A percentile compares a stretch with the other conserved stretches of the same genome.
Evolutionary conservation across 306 rosid species (phyloP).

Genomic region (Abrus precatorius): DNA sequence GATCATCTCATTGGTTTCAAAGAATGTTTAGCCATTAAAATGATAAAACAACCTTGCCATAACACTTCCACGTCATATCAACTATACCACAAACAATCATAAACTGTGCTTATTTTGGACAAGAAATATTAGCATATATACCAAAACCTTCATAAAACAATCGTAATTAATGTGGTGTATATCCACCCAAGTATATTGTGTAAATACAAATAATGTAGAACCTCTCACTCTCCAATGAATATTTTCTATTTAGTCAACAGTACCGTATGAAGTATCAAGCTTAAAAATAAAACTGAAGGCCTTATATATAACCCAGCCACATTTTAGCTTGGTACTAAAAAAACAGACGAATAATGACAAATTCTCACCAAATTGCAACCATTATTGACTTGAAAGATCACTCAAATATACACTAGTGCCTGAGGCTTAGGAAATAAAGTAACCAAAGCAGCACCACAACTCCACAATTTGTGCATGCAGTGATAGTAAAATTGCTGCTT

Average conservation of each 20-base stretch:
- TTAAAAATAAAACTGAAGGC: constrained; percentile 7
- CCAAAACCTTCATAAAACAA: constrained; percentile 43
- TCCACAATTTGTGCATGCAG: constrained; percentile 13
- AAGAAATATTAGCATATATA: background rate
- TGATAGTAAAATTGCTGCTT: constrained; percentile 28
- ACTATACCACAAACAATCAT: background rate
- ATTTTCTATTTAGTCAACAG: constrained; percentile 5
- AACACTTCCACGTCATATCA: background rate
- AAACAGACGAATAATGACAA: constrained; percentile 29
- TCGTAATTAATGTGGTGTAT: background rate
- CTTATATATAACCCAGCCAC: constrained; percentile 34
- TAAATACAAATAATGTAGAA: constrained; percentile 29
- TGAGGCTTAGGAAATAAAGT: constrained; percentile 23
- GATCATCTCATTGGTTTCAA: background rate
- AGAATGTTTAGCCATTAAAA: background rate
- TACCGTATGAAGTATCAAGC: constrained; percentile 39
- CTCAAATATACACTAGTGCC: constrained; percentile 46
- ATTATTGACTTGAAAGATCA: constrained; percentile 35
- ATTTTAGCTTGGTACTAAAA: constrained; percentile 44
- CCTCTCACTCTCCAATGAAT: constrained; percentile 43
- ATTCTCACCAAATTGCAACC: constrained; percentile 41
- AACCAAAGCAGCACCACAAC: constrained; percentile 37
- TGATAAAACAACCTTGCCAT: background rate
- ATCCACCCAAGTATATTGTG: background rate
- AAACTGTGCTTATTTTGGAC: background rate